Conservation (phyloP, 805 yeast genomes). For the Clavispora phyllophila region DNA sequence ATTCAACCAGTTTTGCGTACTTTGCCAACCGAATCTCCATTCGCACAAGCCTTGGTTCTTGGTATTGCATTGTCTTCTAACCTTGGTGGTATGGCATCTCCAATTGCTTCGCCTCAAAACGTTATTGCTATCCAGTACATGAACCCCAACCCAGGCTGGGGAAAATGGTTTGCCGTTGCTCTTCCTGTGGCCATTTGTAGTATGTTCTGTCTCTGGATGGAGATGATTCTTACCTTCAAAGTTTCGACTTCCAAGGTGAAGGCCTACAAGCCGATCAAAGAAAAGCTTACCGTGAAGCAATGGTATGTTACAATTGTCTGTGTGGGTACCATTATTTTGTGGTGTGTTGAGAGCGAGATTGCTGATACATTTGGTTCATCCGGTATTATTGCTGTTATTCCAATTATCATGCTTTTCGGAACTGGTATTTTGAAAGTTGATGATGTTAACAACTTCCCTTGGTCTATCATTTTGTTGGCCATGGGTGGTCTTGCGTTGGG, state of each 20-base stretch:
- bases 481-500: slow-evolving; percentile 98
- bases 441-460: slow-evolving; percentile 91
- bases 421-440: slow-evolving; percentile 82
- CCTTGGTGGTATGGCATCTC: slow-evolving; percentile 95
- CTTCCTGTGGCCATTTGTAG: slow-evolving; percentile 71
- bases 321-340: slow-evolving; percentile 65
- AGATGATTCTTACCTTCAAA: slow-evolving; percentile 62
- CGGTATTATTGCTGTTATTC: slow-evolving; percentile 93
- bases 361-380: slow-evolving; percentile 81
- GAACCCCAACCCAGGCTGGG: slow-evolving; percentile 79
- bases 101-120: slow-evolving; percentile 95
- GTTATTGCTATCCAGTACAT: slow-evolving; percentile 84
- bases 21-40: slow-evolving; percentile 69
- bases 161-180: slow-evolving; percentile 86
- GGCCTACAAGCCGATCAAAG: slow-evolving; percentile 56
- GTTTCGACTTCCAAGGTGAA: slow-evolving; percentile 49
- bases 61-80: slow-evolving; percentile 93
- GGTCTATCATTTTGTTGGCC: slow-evolving; percentile 93
- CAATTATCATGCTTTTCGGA: slow-evolving; percentile 88
- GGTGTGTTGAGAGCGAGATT: slow-evolving; percentile 84
- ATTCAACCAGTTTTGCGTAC: slow-evolving; percentile 87
- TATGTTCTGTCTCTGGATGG: slow-evolving; percentile 65
- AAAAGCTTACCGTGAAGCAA: slow-evolving; percentile 66
- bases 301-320: slow-evolving; percentile 70
- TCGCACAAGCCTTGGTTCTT: slow-evolving; percentile 76